These are phyloP conservation scores for Hyaloperonospora brassicae DNA, from an alignment of 352 stramenopile genomes.

Conservation along the genomic window DNA sequence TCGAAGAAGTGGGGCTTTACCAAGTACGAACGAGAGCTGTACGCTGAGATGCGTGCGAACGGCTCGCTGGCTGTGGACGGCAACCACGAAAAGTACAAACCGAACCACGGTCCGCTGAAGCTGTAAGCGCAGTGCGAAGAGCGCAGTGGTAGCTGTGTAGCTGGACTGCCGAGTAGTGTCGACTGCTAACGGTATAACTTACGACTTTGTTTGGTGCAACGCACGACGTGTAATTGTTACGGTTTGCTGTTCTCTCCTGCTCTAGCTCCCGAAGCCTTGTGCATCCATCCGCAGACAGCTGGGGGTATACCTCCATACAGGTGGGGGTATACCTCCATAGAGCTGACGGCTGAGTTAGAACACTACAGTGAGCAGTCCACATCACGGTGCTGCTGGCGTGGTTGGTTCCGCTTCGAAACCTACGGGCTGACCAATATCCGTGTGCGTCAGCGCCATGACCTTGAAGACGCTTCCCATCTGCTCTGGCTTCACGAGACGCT, in stretches of 20 bases:
- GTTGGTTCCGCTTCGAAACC: constrained; percentile 41
- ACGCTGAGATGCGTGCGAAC: constrained; percentile 92
- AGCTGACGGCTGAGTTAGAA: too few species aligned
- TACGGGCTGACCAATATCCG: constrained; percentile 45
- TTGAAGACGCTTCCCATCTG: constrained; percentile 94
- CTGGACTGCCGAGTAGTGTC: constrained; percentile 18
- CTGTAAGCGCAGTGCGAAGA: constrained; percentile 35
- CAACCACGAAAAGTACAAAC: constrained; percentile 97
- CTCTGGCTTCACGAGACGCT: constrained; percentile 87
- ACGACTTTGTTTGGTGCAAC: constrained; percentile 35
- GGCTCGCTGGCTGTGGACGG: constrained; percentile 92
- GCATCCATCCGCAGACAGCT: too few species aligned
- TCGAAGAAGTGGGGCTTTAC: constrained; percentile 99
- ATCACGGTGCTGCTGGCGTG: not conserved
- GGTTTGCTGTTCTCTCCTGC: not conserved
- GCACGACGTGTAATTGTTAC: constrained; percentile 1
- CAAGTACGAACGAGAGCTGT: constrained; percentile 97
- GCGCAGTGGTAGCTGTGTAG: constrained; percentile 11
- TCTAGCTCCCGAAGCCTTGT: too few species aligned
- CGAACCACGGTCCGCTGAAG: constrained; percentile 76
- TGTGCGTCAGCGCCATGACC: constrained; percentile 83
- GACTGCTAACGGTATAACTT: constrained; percentile 34
- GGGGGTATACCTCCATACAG: too few species aligned
- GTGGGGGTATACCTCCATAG: too few species aligned
- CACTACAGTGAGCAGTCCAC: too few species aligned